Conservation (phyloP, 257 asterid genomes). For the Solanum chiquidenum region DNA sequence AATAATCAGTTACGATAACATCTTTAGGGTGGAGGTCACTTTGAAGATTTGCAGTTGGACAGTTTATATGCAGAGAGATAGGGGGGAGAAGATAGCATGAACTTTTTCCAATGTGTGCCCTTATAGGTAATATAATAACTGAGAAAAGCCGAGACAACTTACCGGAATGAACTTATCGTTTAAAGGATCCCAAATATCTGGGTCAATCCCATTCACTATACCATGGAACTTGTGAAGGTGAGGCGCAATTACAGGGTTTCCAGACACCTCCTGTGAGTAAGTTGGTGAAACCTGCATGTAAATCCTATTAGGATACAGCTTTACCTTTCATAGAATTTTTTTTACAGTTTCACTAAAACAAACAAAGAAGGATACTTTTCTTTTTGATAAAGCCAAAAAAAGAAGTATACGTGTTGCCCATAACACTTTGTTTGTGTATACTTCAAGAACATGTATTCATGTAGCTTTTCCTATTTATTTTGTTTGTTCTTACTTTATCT, state of each 20-base stretch:
- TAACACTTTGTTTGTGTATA: not conserved
- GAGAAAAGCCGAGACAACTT: constrained; percentile 23
- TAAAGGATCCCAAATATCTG: constrained; percentile 97
- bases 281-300: constrained; percentile 87
- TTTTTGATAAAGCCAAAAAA: not conserved
- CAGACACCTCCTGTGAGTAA: constrained; percentile 77
- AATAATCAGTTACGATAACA: not conserved
- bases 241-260: constrained; percentile 62
- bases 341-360: not conserved
- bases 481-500: not conserved
- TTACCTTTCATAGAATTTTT: not conserved
- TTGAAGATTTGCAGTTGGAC: not conserved
- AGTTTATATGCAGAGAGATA: not conserved
- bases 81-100: not conserved
- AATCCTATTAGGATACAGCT: not conserved
- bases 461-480: not conserved
- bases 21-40: not conserved
- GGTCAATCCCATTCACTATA: constrained; percentile 91
- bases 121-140: not conserved
- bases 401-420: not conserved
- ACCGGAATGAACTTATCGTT: constrained; percentile 88
- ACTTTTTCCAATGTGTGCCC: not conserved
- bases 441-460: not conserved
- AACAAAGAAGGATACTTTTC: not conserved
- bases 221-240: constrained; percentile 90